Conservation (phyloP, 768 basidiomycete species). For the Crassisporium funariophilum region DNA sequence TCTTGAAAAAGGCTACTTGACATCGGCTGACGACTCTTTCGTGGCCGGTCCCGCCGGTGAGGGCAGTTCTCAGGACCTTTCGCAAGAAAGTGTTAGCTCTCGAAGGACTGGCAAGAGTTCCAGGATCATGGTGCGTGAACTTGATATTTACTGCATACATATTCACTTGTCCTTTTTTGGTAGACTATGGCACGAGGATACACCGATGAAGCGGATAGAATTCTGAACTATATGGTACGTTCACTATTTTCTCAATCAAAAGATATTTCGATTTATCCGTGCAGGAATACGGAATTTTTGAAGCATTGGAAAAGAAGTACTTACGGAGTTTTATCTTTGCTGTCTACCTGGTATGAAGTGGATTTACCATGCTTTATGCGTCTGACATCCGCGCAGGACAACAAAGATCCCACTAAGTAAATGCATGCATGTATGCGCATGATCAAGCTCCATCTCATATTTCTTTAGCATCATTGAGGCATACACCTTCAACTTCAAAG, state of each 20-base stretch:
- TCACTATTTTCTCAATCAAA: slow-evolving; percentile 5
- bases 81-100: slow-evolving; percentile 34
- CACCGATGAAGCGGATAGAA: slow-evolving; percentile 80
- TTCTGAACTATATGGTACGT: slow-evolving; percentile 73
- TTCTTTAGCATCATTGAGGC: slow-evolving; percentile 77
- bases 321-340: slow-evolving; percentile 85
- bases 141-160: not conserved
- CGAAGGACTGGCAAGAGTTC: slow-evolving; percentile 58
- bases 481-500: slow-evolving; percentile 86
- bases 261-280: slow-evolving; percentile 4
- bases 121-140: slow-evolving; percentile 61
- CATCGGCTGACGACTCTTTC: slow-evolving; percentile 46
- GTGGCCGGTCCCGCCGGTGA: slow-evolving; percentile 28
- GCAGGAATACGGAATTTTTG: slow-evolving; percentile 85
- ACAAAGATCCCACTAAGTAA: slow-evolving; percentile 76
- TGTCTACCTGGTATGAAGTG: slow-evolving; percentile 66
- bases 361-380: not conserved
- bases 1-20: slow-evolving; percentile 51
- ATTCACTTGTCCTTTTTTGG: not conserved
- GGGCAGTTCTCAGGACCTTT: slow-evolving; percentile 36
- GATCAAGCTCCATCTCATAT: slow-evolving; percentile 3
- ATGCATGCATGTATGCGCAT: slow-evolving; percentile 33
- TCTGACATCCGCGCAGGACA: slow-evolving; percentile 57
- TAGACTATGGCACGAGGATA: slow-evolving; percentile 72
- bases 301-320: slow-evolving; percentile 83